Conservation (phyloP, 306 rosid species). For the Lathyrus tuberosus region DNA sequence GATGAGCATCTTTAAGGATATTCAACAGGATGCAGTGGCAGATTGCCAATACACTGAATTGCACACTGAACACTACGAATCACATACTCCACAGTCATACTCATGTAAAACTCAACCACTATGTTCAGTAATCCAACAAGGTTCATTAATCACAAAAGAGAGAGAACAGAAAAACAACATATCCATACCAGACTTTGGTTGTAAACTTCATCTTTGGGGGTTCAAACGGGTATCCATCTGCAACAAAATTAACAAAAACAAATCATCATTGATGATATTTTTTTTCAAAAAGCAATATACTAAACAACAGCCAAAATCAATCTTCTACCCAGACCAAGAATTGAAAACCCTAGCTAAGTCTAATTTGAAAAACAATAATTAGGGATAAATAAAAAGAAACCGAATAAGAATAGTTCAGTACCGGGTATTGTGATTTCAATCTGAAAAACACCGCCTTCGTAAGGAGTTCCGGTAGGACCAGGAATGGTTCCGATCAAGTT, state of each 20-base stretch:
- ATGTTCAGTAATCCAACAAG: not conserved
- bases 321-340: not conserved
- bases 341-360: slow-evolving; percentile 32
- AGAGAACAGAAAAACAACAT: not conserved
- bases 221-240: slow-evolving; percentile 97
- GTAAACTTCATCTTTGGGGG: slow-evolving; percentile 96
- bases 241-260: slow-evolving; percentile 30
- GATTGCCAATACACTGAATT: no score
- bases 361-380: not conserved
- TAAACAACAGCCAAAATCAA: slow-evolving; percentile 2
- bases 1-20: no score
- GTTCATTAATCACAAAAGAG: not conserved
- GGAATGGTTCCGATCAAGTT: slow-evolving; percentile 79
- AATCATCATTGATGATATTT: not conserved
- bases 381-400: not conserved
- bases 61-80: no score
- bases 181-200: slow-evolving; percentile 85
- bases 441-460: slow-evolving; percentile 88
- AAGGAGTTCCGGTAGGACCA: slow-evolving; percentile 85
- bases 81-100: no score
- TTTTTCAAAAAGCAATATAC: not conserved
- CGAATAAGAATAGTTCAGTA: slow-evolving; percentile 5
- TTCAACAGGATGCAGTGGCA: no score
- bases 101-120: not conserved
- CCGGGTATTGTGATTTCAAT: slow-evolving; percentile 93